These are phyloP conservation scores for Citrus sp. DNA, from an alignment of 345 rosid species.

Conservation along the genomic window DNA sequence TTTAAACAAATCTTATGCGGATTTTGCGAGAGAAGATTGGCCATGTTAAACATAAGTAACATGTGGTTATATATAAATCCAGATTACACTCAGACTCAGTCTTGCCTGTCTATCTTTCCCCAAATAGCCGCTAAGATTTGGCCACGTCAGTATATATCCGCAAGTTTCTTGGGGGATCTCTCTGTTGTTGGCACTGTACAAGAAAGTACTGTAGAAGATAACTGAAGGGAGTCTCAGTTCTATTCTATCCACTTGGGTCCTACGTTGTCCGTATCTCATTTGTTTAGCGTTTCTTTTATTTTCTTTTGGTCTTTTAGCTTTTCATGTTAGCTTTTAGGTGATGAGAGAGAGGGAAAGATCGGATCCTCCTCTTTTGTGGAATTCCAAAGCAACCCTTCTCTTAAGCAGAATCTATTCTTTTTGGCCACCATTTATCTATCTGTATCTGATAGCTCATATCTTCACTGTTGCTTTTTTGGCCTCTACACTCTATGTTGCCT, in stretches of 20 bases:
- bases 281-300: not conserved
- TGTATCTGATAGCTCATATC: not conserved
- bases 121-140: not conserved
- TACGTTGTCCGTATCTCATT: constrained; percentile 9
- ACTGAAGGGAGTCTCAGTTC: not conserved
- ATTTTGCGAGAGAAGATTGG: constrained; percentile 22
- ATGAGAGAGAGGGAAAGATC: not conserved
- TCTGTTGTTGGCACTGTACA: constrained; percentile 10
- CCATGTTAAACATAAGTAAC: constrained; percentile 21
- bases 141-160: not conserved
- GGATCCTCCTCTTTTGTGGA: constrained; percentile 15
- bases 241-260: constrained; percentile 30
- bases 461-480: not conserved
- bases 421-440: constrained; percentile 8
- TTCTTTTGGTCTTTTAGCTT: not conserved
- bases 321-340: constrained; percentile 5
- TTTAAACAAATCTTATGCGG: constrained; percentile 9
- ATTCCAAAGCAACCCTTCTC: constrained; percentile 24
- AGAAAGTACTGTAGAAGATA: not conserved
- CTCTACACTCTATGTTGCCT: not conserved
- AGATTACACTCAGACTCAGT: constrained; percentile 17
- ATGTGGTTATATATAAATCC: constrained; percentile 14
- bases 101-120: not conserved
- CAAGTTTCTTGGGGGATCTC: not conserved
- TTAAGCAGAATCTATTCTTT: constrained; percentile 29